phyloP scores from a whole-genome alignment of 768 basidiomycete genomes.

The Trametes villosa region DNA sequence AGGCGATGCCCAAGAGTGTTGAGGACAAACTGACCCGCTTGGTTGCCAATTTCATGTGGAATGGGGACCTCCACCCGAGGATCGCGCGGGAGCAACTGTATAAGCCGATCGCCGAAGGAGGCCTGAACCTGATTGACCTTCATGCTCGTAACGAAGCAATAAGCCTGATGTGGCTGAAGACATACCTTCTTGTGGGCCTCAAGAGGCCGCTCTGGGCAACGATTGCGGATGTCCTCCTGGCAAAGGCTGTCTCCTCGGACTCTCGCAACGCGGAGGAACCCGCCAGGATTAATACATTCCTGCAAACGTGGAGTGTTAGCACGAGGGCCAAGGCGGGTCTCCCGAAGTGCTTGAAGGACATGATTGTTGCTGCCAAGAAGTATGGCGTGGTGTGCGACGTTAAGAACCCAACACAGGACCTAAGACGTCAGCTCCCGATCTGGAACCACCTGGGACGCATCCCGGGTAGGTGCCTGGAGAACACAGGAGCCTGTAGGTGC shows the following conservation, averaged over 20 bases:
- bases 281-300: background rate
- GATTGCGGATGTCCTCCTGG: conserved; percentile 13
- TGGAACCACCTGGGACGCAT: background rate
- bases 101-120: background rate
- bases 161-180: conserved; percentile 17
- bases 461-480: background rate
- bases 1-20: conserved; percentile 27
- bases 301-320: conserved; percentile 6
- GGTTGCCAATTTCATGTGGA: background rate
- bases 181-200: background rate
- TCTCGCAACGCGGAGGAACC: too few species aligned
- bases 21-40: background rate
- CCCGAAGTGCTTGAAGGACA: background rate
- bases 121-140: background rate
- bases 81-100: background rate
- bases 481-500: background rate
- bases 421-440: background rate
- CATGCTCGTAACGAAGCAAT: conserved; percentile 21
- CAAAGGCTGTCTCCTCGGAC: background rate
- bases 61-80: background rate
- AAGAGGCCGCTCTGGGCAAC: conserved; percentile 17
- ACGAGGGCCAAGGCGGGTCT: background rate
- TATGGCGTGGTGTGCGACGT: background rate
- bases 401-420: background rate
- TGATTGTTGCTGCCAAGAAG: background rate